Base-by-base conservation (phyloP, 148 eudicot species). In the Euryodendron excelsum region DNA sequence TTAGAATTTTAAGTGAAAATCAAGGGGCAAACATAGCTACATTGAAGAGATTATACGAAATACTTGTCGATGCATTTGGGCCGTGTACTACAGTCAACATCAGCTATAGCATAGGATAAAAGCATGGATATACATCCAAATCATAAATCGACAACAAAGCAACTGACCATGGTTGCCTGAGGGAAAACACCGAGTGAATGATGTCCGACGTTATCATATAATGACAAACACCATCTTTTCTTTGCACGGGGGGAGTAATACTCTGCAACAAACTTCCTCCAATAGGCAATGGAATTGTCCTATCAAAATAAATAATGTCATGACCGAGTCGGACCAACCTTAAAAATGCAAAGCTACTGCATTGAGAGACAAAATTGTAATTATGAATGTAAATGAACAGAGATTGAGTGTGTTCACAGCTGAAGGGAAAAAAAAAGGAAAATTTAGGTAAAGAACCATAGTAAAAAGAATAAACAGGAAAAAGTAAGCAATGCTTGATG, bases 201-300 rank as follows among this genome's bases (percentile, higher is more conserved):
- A 47, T 93, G 86, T 50, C 94, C 99, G 47, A 93, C 99, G 78
- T 96, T 91, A 74, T 96, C 96, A 77, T 96, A 93, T 4, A 84
- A 76, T 13, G 99, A 93, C 83, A 96, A 81, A 82, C 99, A 96
- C 99, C 99, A 96, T 72, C 99, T 89, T 90, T 93, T 91, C 86
- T 91, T 96, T 50, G 97, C 94, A 76, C 96, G 98, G 17, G 99
- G 94, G 71, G 96, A 89, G 80, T 87, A 96, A 75, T 96, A 96
- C 80, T 96, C 98, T 9, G 93, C 86, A 77, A 93, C 98, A 86
- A 96, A 93, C 83, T 93, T 93, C 79, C 92, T 89, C 99, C 99
- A 96, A 77, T 93, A 96, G 74, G 91, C 90, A 86, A 96, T 88
- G 41, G 90, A 76, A 79, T 93, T 90, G 75, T 88, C 98, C 99